Base-by-base conservation (phyloP, 176 grass and related monocot genomes). In the Zea luxurians region DNA sequence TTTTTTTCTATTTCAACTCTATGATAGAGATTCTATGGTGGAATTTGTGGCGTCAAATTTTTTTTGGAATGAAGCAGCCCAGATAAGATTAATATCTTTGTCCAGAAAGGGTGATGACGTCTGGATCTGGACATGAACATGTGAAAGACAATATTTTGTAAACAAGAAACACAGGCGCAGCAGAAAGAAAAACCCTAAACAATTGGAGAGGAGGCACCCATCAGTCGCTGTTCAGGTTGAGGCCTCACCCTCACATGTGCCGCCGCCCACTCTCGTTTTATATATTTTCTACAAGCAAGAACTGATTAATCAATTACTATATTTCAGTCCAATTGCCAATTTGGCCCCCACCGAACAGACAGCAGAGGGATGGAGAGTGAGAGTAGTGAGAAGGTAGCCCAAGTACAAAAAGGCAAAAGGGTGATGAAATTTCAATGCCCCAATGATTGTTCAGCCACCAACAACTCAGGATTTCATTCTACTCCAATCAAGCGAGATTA, bases 361-460 rank as follows among this genome's bases (percentile, higher is more conserved):
- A 3, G 58, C 11, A 7, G 52, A n/a, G 2, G 11, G 42, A 62
- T 10, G 10, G 52, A 36, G 27, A 48, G 6, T 0, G 27, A 27
- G 27, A 27, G 49, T 61, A 78, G 76, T 53, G 76, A 67, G 63
- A 10, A 27, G 27, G 27, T 27, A 27, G 35, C 36, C 2, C 63
- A 79, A 55, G 76, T 67, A 68, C 76, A 64, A 68, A 61, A 48
- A 18, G 27, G 49, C 80, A 83, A 46, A 78, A 79, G 76, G 48
- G 48, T 6, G 44, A 58, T 5, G 80, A 70, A 36, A 80, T 75
- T 80, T 83, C 86, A 48, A 75, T 63, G 76, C 81, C 10, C 81
- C 86, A 84, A 88, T 84, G 81, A 88, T 88, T 88, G 86, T 17
- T 15, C 52, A 37, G 57, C 13, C 74, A 70, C 71, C 50, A 75